Evolutionary conservation across 129 eudicot species (phyloP), one percentile per base, ranked within the genome.

Genomic region (Lactuca sativa): DNA sequence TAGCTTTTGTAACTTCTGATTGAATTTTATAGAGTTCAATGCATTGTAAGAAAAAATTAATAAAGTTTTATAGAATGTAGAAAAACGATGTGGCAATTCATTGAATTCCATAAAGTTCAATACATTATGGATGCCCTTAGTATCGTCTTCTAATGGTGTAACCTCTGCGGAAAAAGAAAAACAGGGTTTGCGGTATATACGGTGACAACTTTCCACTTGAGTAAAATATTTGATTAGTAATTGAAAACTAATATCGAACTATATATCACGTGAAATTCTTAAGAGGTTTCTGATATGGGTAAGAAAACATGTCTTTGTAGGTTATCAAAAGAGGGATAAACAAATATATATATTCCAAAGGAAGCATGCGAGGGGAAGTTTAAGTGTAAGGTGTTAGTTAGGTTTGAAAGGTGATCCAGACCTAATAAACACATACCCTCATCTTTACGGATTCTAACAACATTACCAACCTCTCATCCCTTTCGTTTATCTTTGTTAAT

Each of bases 351-450:
- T 12, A 48, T 64, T 43, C 37, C 7, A 64, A 33, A 48, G 13
- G 68, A 75, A 75, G 74, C 62, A 67, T 67, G 74, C 57, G 69
- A 6, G 37, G 44, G 33, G 14, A 37, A 49, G 72, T 74, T 76
- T 72, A 59, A 71, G 79, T 74, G 34, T 44, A 67, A 77, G 60
- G 69, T 60, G 82, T 84, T 71, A 73, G 85, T 85, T 88, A 82
- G 90, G 90, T 85, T 70, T 79, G 86, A 82, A 82, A 85, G 84
- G 83, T 75, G 85, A 80, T 82, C 80, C 71, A 69, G 74, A 85
- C 86, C 86, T 80, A 82, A 85, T 78, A 25, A 38, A 34, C n/a
- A 56, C 67, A 51, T 72, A 77, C 84, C 63, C 80, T 43, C 81
- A 65, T 65, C 77, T 73, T 73, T 75, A 75, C 74, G 81, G 77